Evolutionary conservation across 805 yeast genomes (phyloP).

Genomic region (Yueomyces sinensis): DNA sequence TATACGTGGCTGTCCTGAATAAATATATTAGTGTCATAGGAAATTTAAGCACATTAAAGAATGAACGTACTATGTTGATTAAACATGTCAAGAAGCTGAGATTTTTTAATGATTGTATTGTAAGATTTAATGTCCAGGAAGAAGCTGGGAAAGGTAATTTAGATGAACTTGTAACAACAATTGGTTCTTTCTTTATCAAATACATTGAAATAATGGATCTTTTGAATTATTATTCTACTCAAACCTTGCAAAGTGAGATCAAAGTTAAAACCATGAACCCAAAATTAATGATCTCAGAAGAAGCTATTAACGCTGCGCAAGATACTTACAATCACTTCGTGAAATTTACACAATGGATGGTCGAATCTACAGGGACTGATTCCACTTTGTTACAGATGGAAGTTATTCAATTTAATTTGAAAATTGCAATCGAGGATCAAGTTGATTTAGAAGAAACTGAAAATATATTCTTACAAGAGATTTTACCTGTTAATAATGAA

Average conservation of each 20-base stretch:
- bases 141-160: not conserved
- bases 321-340: conserved; percentile 22
- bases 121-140: conserved; percentile 3
- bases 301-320: conserved; percentile 13
- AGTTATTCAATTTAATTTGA: conserved; percentile 19
- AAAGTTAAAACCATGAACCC: conserved; percentile 22
- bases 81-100: conserved; percentile 24
- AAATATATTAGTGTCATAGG: conserved; percentile 21
- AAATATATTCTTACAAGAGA: conserved; percentile 22
- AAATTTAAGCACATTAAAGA: conserved; percentile 18
- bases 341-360: conserved; percentile 25
- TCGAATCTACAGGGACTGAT: conserved; percentile 15
- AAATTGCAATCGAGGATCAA: conserved; percentile 21
- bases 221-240: conserved; percentile 20
- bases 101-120: conserved; percentile 19
- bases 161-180: not conserved
- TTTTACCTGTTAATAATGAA: conserved; percentile 13
- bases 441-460: conserved; percentile 16
- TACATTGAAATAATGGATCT: conserved; percentile 19
- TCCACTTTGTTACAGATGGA: conserved; percentile 14
- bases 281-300: conserved; percentile 13
- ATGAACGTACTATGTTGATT: conserved; percentile 22
- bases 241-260: conserved; percentile 22
- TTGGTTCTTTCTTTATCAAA: conserved; percentile 15
- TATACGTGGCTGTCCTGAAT: conserved; percentile 20